phyloP scores from a whole-genome alignment of 228 moss, liverwort and hornwort genomes.

The Sphagnum magellanicum region DNA sequence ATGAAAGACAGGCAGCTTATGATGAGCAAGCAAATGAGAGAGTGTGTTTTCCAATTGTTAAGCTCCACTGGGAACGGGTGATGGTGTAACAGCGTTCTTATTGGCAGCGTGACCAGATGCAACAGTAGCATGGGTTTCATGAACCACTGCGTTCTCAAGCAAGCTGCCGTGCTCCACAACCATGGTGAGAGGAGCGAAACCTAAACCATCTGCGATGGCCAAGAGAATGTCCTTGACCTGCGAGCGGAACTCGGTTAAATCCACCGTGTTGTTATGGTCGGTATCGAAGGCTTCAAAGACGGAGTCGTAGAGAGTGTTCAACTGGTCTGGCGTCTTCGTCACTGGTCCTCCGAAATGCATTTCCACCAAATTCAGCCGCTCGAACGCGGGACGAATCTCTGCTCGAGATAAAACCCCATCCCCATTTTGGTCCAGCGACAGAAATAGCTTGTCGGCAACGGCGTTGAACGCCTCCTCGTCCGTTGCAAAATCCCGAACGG shows the following conservation, averaged over 20 bases:
- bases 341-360: slow-evolving; percentile 59
- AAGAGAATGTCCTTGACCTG: slow-evolving; percentile 65
- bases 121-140: too few relatives aligned
- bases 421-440: slow-evolving; percentile 40
- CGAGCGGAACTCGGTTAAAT: slow-evolving; percentile 55
- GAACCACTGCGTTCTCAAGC: neutral
- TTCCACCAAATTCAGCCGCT: slow-evolving; percentile 64
- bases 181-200: slow-evolving; percentile 54
- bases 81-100: too few relatives aligned
- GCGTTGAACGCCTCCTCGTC: slow-evolving; percentile 47
- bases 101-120: too few relatives aligned
- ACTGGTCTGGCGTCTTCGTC: slow-evolving; percentile 49
- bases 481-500: slow-evolving; percentile 51
- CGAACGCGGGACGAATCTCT: slow-evolving; percentile 67
- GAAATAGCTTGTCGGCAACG: slow-evolving; percentile 52
- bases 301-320: slow-evolving; percentile 58
- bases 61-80: too few relatives aligned
- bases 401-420: slow-evolving; percentile 59
- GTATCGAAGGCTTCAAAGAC: slow-evolving; percentile 75
- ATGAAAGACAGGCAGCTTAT: too few relatives aligned
- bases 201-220: slow-evolving; percentile 73
- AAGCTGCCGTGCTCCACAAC: slow-evolving; percentile 50
- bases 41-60: too few relatives aligned
- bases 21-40: too few relatives aligned
- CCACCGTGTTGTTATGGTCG: slow-evolving; percentile 54